A percentile compares a stretch with the other conserved stretches of the same genome.
Conservation (phyloP, 805 yeast genomes). For the Yamadazyma nakazawae region DNA sequence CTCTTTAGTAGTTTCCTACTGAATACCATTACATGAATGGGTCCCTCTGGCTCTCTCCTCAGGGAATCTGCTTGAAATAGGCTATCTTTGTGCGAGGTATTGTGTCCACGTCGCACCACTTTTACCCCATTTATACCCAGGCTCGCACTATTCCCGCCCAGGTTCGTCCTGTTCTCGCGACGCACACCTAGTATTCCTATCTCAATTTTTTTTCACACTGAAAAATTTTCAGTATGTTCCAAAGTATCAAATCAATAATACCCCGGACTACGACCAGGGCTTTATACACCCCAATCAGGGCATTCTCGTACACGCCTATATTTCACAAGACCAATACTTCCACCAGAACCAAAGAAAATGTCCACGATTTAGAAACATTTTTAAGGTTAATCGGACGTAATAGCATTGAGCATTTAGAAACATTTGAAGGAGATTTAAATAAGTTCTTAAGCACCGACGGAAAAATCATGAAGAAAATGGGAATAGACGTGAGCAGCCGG, state of each 20-base stretch:
- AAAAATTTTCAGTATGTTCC: slow-evolving; percentile 7
- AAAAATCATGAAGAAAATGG: slow-evolving; percentile 62
- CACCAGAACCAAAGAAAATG: slow-evolving; percentile 42
- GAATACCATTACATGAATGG: too few species aligned
- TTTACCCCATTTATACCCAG: too few species aligned
- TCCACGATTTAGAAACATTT: slow-evolving; percentile 66
- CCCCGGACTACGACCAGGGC: neutral
- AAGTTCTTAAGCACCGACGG: slow-evolving; percentile 59
- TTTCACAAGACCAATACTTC: slow-evolving; percentile 50
- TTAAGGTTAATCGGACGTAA: slow-evolving; percentile 77
- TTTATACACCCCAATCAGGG: slow-evolving; percentile 1
- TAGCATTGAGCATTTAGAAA: slow-evolving; percentile 60
- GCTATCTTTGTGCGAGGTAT: too few species aligned
- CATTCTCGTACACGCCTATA: slow-evolving; percentile 12
- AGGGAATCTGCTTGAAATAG: too few species aligned
- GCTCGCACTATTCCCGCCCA: too few species aligned
- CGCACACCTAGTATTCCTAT: too few species aligned
- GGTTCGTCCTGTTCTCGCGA: too few species aligned
- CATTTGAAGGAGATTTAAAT: slow-evolving; percentile 58
- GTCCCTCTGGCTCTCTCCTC: too few species aligned
- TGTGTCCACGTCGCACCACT: too few species aligned
- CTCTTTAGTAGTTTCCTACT: too few species aligned
- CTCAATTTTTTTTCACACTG: neutral
- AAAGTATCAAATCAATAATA: slow-evolving; percentile 1
- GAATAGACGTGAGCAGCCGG: slow-evolving; percentile 70